Conservation (phyloP, 352 stramenopile genomes). For the Phytopythium kandeliae region DNA sequence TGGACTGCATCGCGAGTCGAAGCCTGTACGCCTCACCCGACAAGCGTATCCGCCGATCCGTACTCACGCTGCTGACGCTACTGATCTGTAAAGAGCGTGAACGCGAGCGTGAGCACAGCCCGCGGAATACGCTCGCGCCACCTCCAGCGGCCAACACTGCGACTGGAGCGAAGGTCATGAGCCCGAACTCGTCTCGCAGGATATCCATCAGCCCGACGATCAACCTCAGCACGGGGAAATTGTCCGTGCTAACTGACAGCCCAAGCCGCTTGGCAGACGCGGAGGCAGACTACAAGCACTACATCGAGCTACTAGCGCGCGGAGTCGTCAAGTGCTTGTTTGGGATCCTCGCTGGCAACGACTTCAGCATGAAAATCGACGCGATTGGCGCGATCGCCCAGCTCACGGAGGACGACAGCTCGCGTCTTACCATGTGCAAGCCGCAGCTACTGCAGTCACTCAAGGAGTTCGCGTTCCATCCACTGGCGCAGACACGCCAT, state of each 20-base stretch:
- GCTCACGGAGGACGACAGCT: conserved; percentile 53
- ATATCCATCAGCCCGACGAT: neutral
- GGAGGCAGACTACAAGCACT: conserved; percentile 56
- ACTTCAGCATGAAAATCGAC: conserved; percentile 70
- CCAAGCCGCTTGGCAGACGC: neutral
- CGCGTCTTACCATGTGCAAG: conserved; percentile 67
- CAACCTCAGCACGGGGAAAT: conserved; percentile 1
- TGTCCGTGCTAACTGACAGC: conserved; percentile 1
- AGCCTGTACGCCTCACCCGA: conserved; percentile 56
- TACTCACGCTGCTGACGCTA: conserved; percentile 53
- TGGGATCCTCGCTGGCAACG: conserved; percentile 57
- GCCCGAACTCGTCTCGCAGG: neutral
- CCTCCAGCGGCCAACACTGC: neutral
- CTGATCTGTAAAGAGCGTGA: conserved; percentile 58
- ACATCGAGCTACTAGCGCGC: conserved; percentile 66
- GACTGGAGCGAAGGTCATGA: neutral
- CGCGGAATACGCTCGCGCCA: neutral
- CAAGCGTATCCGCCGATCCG: conserved; percentile 48
- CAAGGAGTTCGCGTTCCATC: conserved; percentile 61
- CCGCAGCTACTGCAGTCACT: conserved; percentile 48
- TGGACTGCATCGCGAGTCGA: conserved; percentile 45
- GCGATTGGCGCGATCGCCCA: conserved; percentile 59
- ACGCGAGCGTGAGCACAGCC: conserved; percentile 19
- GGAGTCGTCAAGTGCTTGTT: conserved; percentile 71
- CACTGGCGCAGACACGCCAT: conserved; percentile 42